Conservation (phyloP, 106 monocot genomes). For the Gastrodia elata region DNA sequence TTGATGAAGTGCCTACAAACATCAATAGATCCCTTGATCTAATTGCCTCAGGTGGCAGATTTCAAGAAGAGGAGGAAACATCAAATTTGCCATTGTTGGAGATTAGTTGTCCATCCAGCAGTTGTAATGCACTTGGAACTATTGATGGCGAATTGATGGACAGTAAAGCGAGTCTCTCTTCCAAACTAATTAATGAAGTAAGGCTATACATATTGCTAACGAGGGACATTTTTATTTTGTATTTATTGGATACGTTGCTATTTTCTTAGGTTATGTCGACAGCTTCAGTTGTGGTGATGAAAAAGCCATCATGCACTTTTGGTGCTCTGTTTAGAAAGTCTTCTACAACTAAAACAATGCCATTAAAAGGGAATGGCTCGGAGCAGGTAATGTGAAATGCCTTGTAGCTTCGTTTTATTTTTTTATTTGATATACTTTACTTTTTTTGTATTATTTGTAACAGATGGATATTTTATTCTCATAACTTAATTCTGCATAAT, state of each 20-base stretch:
- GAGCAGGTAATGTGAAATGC: slow-evolving; percentile 28
- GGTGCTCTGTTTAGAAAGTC: slow-evolving; percentile 61
- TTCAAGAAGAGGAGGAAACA: slow-evolving; percentile 5
- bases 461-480: not conserved
- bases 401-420: not conserved
- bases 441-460: not conserved
- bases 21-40: not conserved
- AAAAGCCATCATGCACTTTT: slow-evolving; percentile 54
- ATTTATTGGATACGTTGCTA: not conserved
- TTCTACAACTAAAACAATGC: slow-evolving; percentile 27
- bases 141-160: slow-evolving; percentile 13
- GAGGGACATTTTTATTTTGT: not conserved
- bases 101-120: not conserved
- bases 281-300: slow-evolving; percentile 41
- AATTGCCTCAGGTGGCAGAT: not conserved
- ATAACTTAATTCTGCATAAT: not conserved
- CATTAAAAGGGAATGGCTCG: slow-evolving; percentile 7
- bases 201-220: not conserved
- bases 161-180: not conserved
- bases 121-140: slow-evolving; percentile 4
- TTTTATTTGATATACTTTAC: not conserved
- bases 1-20: not conserved
- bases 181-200: slow-evolving; percentile 16
- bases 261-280: slow-evolving; percentile 25
- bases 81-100: slow-evolving; percentile 9